Base-by-base conservation (phyloP, 225 moss, liverwort and hornwort species). In the Anthoceros angustus region DNA sequence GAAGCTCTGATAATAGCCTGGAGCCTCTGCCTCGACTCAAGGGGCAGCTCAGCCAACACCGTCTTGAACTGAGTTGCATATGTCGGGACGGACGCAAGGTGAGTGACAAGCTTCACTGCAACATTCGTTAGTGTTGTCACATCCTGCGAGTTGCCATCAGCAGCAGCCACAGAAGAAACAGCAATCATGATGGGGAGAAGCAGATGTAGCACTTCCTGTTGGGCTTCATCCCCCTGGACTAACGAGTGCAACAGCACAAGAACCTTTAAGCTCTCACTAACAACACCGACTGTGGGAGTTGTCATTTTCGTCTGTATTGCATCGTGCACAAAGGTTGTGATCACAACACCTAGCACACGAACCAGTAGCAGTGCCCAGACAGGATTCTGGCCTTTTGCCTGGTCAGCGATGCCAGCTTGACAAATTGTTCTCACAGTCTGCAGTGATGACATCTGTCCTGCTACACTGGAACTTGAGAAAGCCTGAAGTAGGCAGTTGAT, bases 51-150 rank as follows among this genome's bases (percentile, higher is more conserved):
- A 41, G 89, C 74, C 77, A 99, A 80, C 65, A 99, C 98, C 72
- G 74, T 80, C 46, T 83, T 85, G 70, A 99, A 89, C 69, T 99
- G 92, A 67, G 75, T 75, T 66, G 98, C 86, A 12, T 92, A 89
- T 26, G 85, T 78, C 64, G 98, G 79, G 50, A 83, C 86, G 61
- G 92, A 89, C 64, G 98, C 98, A 48, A 99, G 83, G 70, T 89
- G 92, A 55, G 98, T 99, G 55, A 98, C 89, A 68, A 98, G 87
- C 70, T 92, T 92, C 72, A 99, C 84, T 61, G 92, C 82, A 65
- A 89, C 89, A 68, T 81, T 77, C 62, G 80, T 75, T 55, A 99
- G 70, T 32, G 84, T 78, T 64, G 81, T 70, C 40, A 73, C 74
- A 38, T 79, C 83, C 84, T 87, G 79, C 74, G 70, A 39, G 71